Conservation (phyloP, 1,139 yeast genomes). For the Suhomyces maxii region DNA sequence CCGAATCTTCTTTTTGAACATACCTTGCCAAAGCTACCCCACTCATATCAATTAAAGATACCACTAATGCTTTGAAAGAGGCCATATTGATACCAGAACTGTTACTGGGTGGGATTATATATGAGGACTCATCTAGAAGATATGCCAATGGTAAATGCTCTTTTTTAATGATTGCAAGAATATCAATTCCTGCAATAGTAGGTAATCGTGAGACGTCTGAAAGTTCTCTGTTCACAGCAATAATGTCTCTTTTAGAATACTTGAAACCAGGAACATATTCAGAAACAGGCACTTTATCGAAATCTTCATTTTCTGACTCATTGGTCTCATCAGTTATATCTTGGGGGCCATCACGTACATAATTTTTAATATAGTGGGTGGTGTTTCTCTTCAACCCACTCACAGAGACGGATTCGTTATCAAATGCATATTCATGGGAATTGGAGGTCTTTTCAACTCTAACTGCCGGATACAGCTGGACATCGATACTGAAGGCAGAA, state of each 20-base stretch:
- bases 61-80: slow-evolving; percentile 55
- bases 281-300: slow-evolving; percentile 22
- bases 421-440: slow-evolving; percentile 34
- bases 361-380: slow-evolving; percentile 22
- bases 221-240: slow-evolving; percentile 40
- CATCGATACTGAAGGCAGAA: slow-evolving; percentile 36
- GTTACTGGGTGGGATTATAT: slow-evolving; percentile 49
- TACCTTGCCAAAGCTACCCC: slow-evolving; percentile 62
- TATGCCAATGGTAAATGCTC: slow-evolving; percentile 56
- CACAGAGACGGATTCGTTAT: slow-evolving; percentile 8
- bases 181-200: slow-evolving; percentile 54
- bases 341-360: slow-evolving; percentile 12
- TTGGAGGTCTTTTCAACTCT: slow-evolving; percentile 41
- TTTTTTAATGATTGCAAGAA: slow-evolving; percentile 58
- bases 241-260: slow-evolving; percentile 57
- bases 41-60: slow-evolving; percentile 49
- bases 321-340: slow-evolving; percentile 18
- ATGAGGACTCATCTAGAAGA: slow-evolving; percentile 57
- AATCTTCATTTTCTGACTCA: slow-evolving; percentile 22
- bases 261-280: slow-evolving; percentile 49
- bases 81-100: slow-evolving; percentile 37
- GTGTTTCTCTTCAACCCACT: slow-evolving; percentile 22
- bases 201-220: slow-evolving; percentile 43
- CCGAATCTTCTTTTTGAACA: slow-evolving; percentile 50
- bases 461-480: slow-evolving; percentile 68